Percentiles rank a stretch among this genome's conserved stretches.
Conservation (phyloP, 1,284 basidiomycete genomes). For the Fomitopsis pinicola region DNA sequence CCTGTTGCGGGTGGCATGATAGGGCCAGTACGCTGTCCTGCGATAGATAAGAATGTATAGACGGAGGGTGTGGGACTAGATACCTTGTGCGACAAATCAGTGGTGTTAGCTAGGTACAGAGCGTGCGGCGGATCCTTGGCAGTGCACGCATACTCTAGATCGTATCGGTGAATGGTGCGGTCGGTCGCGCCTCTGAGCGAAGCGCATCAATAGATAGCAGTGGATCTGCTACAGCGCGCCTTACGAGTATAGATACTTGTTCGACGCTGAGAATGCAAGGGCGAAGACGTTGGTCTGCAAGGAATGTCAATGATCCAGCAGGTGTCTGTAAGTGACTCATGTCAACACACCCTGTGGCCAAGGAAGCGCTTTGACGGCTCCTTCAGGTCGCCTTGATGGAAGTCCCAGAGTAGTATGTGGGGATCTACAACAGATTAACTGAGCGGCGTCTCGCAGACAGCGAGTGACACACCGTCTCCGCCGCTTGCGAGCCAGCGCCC, state of each 20-base stretch:
- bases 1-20: conserved; percentile 57
- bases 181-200: conserved; percentile 58
- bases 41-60: too few relatives aligned
- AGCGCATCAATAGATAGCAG: conserved; percentile 5
- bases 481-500: conserved; percentile 72
- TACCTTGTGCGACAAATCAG: not conserved
- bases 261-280: conserved; percentile 61
- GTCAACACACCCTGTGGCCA: conserved; percentile 43
- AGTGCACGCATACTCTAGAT: conserved; percentile 30
- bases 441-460: too few relatives aligned
- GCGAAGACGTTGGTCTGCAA: conserved; percentile 65
- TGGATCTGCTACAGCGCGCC: conserved; percentile 21
- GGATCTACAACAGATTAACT: conserved; percentile 40
- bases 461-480: conserved; percentile 55
- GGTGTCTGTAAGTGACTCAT: not conserved
- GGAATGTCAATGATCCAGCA: not conserved
- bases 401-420: conserved; percentile 62
- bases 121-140: conserved; percentile 11
- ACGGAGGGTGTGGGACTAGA: not conserved
- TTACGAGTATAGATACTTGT: conserved; percentile 61
- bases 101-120: conserved; percentile 20
- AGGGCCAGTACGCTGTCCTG: conserved; percentile 63
- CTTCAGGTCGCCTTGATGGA: conserved; percentile 56
- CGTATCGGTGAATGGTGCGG: conserved; percentile 52
- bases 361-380: conserved; percentile 41